Percentiles rank a stretch among this genome's conserved stretches.
These are phyloP conservation scores for Phaeoacremonium minimum DNA, from an alignment of 2,329 filamentous ascomycete species.

Conservation along the genomic window DNA sequence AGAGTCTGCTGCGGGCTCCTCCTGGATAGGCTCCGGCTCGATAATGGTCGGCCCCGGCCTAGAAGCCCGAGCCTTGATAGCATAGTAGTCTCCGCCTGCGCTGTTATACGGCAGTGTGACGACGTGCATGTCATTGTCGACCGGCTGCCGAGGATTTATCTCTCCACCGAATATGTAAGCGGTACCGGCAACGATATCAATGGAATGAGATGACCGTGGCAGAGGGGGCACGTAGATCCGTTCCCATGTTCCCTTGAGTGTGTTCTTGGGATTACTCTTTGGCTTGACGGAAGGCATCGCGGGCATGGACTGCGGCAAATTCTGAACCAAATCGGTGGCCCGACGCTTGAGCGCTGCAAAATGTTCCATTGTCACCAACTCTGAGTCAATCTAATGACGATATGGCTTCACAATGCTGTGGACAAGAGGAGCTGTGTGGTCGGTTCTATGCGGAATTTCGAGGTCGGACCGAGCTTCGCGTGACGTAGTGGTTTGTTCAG, in stretches of 20 bases:
- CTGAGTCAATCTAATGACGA: too few relatives aligned
- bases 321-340: conserved; percentile 42
- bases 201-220: conserved; percentile 69
- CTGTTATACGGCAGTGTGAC: conserved; percentile 56
- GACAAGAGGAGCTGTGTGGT: too few relatives aligned
- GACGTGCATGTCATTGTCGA: conserved; percentile 69
- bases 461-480: too few relatives aligned
- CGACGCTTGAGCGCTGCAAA: conserved; percentile 50
- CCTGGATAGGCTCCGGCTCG: conserved; percentile 11
- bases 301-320: conserved; percentile 3
- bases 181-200: conserved; percentile 55
- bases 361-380: conserved; percentile 39
- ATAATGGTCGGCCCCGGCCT: conserved; percentile 8
- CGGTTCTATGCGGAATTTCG: too few relatives aligned
- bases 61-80: conserved; percentile 44
- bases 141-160: conserved; percentile 53
- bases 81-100: conserved; percentile 55
- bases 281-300: conserved; percentile 2
- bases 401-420: too few relatives aligned
- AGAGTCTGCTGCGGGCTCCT: conserved; percentile 16
- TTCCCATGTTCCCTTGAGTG: conserved; percentile 57
- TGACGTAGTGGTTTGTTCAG: too few relatives aligned
- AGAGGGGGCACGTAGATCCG: conserved; percentile 51
- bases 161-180: conserved; percentile 74
- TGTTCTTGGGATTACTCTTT: conserved; percentile 13